Base-by-base conservation (phyloP, 2,329 filamentous ascomycete species). In the Cladophialophora carrionii region DNA sequence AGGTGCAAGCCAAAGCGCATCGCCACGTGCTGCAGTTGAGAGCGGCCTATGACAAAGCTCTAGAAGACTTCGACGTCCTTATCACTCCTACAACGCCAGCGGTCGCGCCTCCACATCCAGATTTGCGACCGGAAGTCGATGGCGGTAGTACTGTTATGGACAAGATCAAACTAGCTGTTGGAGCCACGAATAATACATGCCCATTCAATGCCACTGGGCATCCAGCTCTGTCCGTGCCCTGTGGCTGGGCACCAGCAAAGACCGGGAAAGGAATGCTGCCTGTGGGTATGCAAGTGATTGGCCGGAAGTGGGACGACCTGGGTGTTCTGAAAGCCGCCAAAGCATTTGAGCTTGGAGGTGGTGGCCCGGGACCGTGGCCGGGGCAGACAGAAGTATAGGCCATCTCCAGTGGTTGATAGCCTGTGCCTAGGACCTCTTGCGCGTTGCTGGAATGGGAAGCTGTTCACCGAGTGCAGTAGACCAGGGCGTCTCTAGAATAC, bases 231-330 rank as follows among this genome's bases (percentile, higher is more conserved):
- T 78, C 75, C 43, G 79, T 85, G 64, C 82, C 82, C 4, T 78
- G 77, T 41, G 72, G 80, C 17, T 79, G 81, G 69, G 74, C 80
- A 1, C 75, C 76, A 32, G 52, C 63, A 49, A 61, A 61, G 24
- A 63, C 48, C 37, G 78, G 80, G 10, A 60, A 71, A 7, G 68
- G 71, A 0, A 76, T 72, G 63, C 69, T 87, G 26, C 85, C 84
- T 0, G 81, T 85, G 3, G 82, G 84, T 0, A 78, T 86, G 78
- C 84, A 87, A 68, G 77, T 87, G 41, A 79, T 87, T 9, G 83
- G 81, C 7, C 72, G 68, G 53, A 67, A 72, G 20, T 76, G 72
- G 71, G 71, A 74, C 46, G 73, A 75, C 48, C 46, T 70, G 37
- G 61, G 43, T n/a, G 61, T 76, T 14, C 52, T 75, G 22, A 71